Percentiles rank a stretch among this genome's conserved stretches.
These are phyloP conservation scores for Phaffia tasmanica DNA, from an alignment of 768 basidiomycete species.

Conservation along the genomic window DNA sequence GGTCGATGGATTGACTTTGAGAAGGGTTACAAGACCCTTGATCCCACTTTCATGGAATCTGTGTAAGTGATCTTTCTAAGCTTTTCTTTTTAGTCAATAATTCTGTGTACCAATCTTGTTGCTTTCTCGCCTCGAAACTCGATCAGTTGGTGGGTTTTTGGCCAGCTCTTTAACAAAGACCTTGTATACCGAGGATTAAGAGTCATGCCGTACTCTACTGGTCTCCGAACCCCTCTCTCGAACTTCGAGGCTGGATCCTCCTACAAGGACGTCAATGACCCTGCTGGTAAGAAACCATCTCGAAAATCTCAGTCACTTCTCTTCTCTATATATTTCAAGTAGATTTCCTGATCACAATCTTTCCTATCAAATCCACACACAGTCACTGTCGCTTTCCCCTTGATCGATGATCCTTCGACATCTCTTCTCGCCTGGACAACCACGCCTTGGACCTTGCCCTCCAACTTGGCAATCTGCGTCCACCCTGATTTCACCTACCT, in stretches of 20 bases:
- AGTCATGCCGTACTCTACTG: slow-evolving; percentile 98
- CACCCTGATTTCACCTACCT: slow-evolving; percentile 92
- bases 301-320: not conserved
- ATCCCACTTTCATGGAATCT: slow-evolving; percentile 87
- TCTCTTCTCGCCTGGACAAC: slow-evolving; percentile 95
- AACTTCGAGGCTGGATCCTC: slow-evolving; percentile 93
- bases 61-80: slow-evolving; percentile 39
- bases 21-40: slow-evolving; percentile 97
- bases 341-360: not conserved
- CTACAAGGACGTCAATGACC: slow-evolving; percentile 88
- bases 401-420: slow-evolving; percentile 84
- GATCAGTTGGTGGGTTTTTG: slow-evolving; percentile 83
- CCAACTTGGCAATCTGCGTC: slow-evolving; percentile 88
- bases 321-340: not conserved
- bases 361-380: slow-evolving; percentile 2
- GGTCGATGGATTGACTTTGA: slow-evolving; percentile 99
- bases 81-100: not conserved
- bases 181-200: slow-evolving; percentile 84
- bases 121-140: not conserved
- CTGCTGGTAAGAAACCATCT: slow-evolving; percentile 53
- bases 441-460: slow-evolving; percentile 95
- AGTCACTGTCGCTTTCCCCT: slow-evolving; percentile 86
- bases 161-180: slow-evolving; percentile 79
- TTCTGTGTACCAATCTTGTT: not conserved
- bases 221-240: slow-evolving; percentile 86